Conservation (phyloP, 805 yeast genomes). For the Kregervanrija pseudodelftensis region DNA sequence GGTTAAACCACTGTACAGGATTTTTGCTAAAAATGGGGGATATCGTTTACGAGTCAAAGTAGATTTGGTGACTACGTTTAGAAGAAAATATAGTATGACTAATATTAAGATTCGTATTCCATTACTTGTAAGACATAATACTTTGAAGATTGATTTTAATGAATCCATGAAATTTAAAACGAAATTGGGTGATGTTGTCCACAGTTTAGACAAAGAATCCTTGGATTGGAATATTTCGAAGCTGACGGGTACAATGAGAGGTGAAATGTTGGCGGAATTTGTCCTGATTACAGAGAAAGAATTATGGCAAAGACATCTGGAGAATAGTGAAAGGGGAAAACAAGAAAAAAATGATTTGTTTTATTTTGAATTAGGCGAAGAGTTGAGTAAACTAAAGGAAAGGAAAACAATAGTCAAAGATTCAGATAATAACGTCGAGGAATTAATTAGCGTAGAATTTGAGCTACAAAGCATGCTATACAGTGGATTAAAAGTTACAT, state of each 20-base stretch:
- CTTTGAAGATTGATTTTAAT: constrained; percentile 32
- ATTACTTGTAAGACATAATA: constrained; percentile 26
- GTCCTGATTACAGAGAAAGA: constrained; percentile 18
- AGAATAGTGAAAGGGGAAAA: constrained; percentile 20
- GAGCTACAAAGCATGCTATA: constrained; percentile 58
- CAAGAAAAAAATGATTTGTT: constrained; percentile 28
- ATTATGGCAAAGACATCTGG: constrained; percentile 12
- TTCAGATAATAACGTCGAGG: constrained; percentile 3
- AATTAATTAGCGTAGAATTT: constrained; percentile 30
- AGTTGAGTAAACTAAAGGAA: constrained; percentile 19
- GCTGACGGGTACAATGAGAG: constrained; percentile 45
- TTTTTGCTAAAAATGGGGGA: constrained; percentile 34
- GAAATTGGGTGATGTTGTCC: constrained; percentile 62
- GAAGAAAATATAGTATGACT: constrained; percentile 54
- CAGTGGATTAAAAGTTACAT: constrained; percentile 61
- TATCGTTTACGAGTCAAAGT: constrained; percentile 45
- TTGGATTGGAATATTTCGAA: constrained; percentile 68
- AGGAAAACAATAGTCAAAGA: not conserved
- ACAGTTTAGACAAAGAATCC: constrained; percentile 61
- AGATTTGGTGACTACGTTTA: constrained; percentile 53
- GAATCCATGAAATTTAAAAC: constrained; percentile 61
- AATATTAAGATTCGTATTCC: constrained; percentile 57
- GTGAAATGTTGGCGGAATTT: constrained; percentile 30
- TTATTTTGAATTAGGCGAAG: constrained; percentile 25
- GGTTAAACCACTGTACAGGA: constrained; percentile 37